Percentiles rank a stretch among this genome's conserved stretches.
Evolutionary conservation across 2,329 filamentous ascomycete species (phyloP).

Genomic region (Penicillium sp.): DNA sequence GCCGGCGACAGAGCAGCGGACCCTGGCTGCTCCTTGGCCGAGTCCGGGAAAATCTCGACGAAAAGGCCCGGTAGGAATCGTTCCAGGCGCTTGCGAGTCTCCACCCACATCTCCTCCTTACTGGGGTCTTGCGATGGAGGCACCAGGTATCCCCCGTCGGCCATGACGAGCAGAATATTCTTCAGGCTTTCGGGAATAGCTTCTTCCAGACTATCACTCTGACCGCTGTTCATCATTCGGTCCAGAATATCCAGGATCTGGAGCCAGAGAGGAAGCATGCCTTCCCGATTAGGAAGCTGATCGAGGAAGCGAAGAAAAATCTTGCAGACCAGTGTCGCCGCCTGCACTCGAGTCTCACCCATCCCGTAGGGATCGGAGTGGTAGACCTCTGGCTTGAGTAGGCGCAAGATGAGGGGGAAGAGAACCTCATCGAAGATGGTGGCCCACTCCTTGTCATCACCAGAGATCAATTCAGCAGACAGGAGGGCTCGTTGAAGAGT

Average conservation of each 20-base stretch:
- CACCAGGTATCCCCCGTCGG: conserved; percentile 82
- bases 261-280: conserved; percentile 89
- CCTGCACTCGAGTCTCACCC: conserved; percentile 92
- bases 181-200: conserved; percentile 94
- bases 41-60: conserved; percentile 62
- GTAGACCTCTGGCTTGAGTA: conserved; percentile 94
- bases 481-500: conserved; percentile 85
- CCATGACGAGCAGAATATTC: conserved; percentile 95
- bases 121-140: conserved; percentile 63
- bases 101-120: conserved; percentile 63
- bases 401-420: conserved; percentile 84
- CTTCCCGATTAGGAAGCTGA: conserved; percentile 80
- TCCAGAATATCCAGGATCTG: conserved; percentile 95
- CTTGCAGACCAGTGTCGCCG: conserved; percentile 88
- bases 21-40: conserved; percentile 25
- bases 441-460: conserved; percentile 88
- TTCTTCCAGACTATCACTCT: conserved; percentile 89
- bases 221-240: conserved; percentile 91
- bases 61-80: conserved; percentile 66
- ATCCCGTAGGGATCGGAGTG: conserved; percentile 89
- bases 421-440: conserved; percentile 93
- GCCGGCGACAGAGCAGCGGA: conserved; percentile 31
- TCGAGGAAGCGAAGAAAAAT: conserved; percentile 95
- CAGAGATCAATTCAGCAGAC: conserved; percentile 81
- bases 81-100: conserved; percentile 66